These are phyloP conservation scores for Cryphonectria radicalis DNA, from an alignment of 2,329 filamentous ascomycete genomes.

Conservation along the genomic window DNA sequence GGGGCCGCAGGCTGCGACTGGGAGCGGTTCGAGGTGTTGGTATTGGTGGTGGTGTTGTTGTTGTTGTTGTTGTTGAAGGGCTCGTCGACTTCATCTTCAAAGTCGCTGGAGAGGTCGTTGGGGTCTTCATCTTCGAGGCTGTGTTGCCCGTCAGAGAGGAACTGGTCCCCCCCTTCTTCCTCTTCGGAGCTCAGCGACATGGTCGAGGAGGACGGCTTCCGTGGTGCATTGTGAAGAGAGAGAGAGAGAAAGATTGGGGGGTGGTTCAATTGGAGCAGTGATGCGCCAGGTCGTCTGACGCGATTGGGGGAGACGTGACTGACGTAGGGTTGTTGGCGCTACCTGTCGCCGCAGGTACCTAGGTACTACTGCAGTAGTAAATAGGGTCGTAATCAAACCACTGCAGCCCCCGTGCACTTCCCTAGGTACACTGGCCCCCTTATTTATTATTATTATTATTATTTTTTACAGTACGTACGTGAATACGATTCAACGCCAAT, in stretches of 20 bases:
- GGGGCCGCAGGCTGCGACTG: slow-evolving; percentile 41
- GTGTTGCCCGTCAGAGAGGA: slow-evolving; percentile 27
- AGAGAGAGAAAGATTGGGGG: neutral
- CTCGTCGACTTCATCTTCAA: slow-evolving; percentile 41
- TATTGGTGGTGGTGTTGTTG: slow-evolving; percentile 23
- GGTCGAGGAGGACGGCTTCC: slow-evolving; percentile 10
- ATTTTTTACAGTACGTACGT: neutral
- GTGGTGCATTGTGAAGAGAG: slow-evolving; percentile 1
- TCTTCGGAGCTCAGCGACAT: slow-evolving; percentile 38
- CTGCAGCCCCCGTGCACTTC: neutral
- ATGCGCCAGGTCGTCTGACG: neutral
- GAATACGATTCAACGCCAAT: neutral
- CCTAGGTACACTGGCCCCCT: slow-evolving; percentile 2
- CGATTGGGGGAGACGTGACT: slow-evolving; percentile 7
- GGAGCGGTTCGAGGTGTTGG: neutral
- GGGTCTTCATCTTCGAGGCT: slow-evolving; percentile 23
- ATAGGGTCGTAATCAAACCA: neutral
- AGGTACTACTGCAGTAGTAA: neutral
- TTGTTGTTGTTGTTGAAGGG: slow-evolving; percentile 36
- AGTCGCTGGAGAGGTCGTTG: slow-evolving; percentile 33
- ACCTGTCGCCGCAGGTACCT: neutral
- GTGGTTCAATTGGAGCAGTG: neutral
- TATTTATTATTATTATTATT: too few relatives aligned
- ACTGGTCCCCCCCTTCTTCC: slow-evolving; percentile 31
- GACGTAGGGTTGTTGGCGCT: slow-evolving; percentile 7